These are phyloP conservation scores for Colletotrichum lentis DNA, from an alignment of 2,329 filamentous ascomycete genomes.

Conservation along the genomic window DNA sequence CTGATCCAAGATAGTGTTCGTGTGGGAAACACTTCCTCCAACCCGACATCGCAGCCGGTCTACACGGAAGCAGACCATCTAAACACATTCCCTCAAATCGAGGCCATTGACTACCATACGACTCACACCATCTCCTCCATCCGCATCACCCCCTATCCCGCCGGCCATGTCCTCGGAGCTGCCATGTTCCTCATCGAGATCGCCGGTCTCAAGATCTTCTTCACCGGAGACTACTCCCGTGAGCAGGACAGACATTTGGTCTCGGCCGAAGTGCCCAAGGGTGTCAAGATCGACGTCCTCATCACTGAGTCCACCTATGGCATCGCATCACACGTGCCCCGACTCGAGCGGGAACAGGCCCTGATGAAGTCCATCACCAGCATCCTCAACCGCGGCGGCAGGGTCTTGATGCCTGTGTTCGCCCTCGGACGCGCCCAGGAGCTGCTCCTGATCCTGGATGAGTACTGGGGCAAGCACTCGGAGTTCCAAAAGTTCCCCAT, in stretches of 20 bases:
- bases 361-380: constrained; percentile 95
- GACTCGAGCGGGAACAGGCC: constrained; percentile 88
- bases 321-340: constrained; percentile 90
- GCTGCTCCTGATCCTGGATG: constrained; percentile 90
- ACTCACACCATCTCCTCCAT: constrained; percentile 98
- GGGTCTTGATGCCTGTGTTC: constrained; percentile 94
- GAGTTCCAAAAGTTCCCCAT: constrained; percentile 93
- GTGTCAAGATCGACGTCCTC: constrained; percentile 91
- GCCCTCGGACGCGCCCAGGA: constrained; percentile 94
- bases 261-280: constrained; percentile 87
- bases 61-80: constrained; percentile 97
- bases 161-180: constrained; percentile 95
- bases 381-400: constrained; percentile 88
- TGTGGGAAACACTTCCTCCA: constrained; percentile 76
- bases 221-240: constrained; percentile 96
- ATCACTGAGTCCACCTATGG: constrained; percentile 99
- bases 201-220: constrained; percentile 93
- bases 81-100: constrained; percentile 91
- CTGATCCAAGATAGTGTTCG: constrained; percentile 96
- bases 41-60: constrained; percentile 74
- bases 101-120: constrained; percentile 97
- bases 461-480: constrained; percentile 91
- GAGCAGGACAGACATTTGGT: constrained; percentile 96
- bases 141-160: constrained; percentile 94
- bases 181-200: constrained; percentile 99